A percentile compares a stretch with the other conserved stretches of the same genome.
Evolutionary conservation across 2,329 filamentous ascomycete species (phyloP).

Genomic region (Cordyceps cateniannulata): DNA sequence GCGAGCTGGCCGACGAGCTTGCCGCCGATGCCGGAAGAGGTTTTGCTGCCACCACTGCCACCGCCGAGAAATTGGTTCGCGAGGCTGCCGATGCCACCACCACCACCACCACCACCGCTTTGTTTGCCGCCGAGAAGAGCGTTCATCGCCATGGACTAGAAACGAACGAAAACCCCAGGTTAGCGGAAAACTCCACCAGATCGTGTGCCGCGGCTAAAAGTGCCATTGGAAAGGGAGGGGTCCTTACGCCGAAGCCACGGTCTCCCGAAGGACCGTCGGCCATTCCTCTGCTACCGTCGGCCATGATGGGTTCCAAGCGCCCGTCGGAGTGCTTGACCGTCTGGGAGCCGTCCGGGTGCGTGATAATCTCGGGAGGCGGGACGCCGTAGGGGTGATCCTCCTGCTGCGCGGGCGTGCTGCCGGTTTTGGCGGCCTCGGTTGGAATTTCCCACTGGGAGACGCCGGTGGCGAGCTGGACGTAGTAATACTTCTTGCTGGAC

Average conservation of each 20-base stretch:
- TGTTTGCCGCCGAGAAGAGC: conserved; percentile 47
- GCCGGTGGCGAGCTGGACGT: conserved; percentile 65
- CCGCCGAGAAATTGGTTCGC: conserved; percentile 42
- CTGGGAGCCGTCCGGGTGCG: conserved; percentile 56
- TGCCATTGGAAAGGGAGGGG: conserved; percentile 10
- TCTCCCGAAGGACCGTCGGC: conserved; percentile 49
- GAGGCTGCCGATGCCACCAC: conserved; percentile 38
- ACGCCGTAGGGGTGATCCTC: conserved; percentile 57
- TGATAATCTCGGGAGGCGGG: conserved; percentile 51
- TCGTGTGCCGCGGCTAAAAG: background rate
- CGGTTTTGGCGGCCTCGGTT: conserved; percentile 55
- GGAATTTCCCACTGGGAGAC: conserved; percentile 70
- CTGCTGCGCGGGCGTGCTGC: conserved; percentile 50
- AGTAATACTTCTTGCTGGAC: conserved; percentile 59
- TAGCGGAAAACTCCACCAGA: background rate
- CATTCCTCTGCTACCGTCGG: conserved; percentile 43
- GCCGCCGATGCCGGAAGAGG: conserved; percentile 36
- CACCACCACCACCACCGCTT: conserved; percentile 26
- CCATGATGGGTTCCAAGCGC: conserved; percentile 52
- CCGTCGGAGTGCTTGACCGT: conserved; percentile 56
- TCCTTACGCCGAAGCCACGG: conserved; percentile 58
- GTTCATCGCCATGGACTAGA: conserved; percentile 56
- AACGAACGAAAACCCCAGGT: background rate
- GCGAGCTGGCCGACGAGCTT: conserved; percentile 52
- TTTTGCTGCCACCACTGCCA: conserved; percentile 27